Conservation (phyloP, 495 filamentous ascomycete species). For the Penicillium steckii region DNA sequence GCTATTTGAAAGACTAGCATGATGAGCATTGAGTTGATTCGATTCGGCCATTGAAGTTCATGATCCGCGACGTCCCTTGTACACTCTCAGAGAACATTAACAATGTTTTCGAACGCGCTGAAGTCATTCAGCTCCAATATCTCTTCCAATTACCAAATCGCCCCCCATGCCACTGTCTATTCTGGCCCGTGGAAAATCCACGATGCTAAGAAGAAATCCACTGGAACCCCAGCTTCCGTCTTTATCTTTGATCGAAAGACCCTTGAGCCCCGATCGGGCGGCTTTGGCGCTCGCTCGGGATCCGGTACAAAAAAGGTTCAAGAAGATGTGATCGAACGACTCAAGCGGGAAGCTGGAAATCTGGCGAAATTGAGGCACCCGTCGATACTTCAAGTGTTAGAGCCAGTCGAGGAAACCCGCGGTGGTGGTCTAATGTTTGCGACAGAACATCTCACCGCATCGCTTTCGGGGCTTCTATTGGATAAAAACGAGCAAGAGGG, state of each 20-base stretch:
- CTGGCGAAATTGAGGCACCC: constrained; percentile 87
- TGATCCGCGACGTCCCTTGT: no score
- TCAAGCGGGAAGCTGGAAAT: constrained; percentile 87
- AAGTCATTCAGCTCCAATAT: constrained; percentile 94
- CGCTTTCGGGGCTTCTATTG: constrained; percentile 74
- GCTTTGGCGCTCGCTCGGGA: constrained; percentile 57
- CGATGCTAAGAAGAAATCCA: constrained; percentile 94
- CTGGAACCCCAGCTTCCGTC: constrained; percentile 80
- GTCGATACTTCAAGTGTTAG: constrained; percentile 85
- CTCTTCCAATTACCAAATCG: constrained; percentile 80
- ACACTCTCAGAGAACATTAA: no score
- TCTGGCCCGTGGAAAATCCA: constrained; percentile 97
- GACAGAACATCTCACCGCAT: constrained; percentile 85
- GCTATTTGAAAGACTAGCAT: no score
- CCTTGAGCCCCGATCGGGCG: constrained; percentile 66
- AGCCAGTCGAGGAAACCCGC: constrained; percentile 93
- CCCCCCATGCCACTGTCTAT: constrained; percentile 62
- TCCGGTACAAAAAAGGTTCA: constrained; percentile 73
- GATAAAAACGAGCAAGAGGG: constrained; percentile 92
- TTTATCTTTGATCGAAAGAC: constrained; percentile 92
- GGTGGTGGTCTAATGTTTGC: constrained; percentile 92
- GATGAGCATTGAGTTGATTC: no score
- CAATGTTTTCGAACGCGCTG: constrained; percentile 91
- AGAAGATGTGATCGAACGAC: constrained; percentile 84
- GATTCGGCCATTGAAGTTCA: no score